Evolutionary conservation across 371 early-diverging fungal species (phyloP).

Genomic region (Phascolomyces articulosus): DNA sequence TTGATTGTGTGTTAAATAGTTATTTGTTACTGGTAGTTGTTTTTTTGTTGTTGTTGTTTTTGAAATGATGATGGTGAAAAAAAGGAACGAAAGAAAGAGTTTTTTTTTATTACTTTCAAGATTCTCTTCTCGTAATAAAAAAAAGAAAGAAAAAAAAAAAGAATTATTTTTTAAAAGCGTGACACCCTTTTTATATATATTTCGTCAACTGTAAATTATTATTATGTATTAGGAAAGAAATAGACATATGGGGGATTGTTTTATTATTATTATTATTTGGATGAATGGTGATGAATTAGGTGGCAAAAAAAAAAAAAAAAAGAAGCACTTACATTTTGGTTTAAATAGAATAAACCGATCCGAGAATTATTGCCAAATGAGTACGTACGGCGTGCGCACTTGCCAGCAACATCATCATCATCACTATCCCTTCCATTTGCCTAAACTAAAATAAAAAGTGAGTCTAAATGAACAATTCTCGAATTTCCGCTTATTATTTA

Average conservation of each 20-base stretch:
- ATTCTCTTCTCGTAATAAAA: background rate
- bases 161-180: background rate
- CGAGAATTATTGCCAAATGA: conserved; percentile 1
- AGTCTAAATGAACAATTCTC: conserved; percentile 1
- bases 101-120: too few relatives aligned
- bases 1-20: too few relatives aligned
- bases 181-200: conserved; percentile 3
- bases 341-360: conserved; percentile 1
- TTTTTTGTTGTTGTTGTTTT: background rate
- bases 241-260: background rate
- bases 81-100: conserved; percentile 5
- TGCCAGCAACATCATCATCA: background rate
- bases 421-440: background rate
- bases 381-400: background rate
- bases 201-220: conserved; percentile 9
- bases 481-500: conserved; percentile 3
- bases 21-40: background rate
- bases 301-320: conserved; percentile 4
- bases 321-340: background rate
- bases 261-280: background rate
- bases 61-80: background rate
- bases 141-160: background rate
- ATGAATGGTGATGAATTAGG: background rate
- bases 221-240: background rate
- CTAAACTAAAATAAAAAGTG: background rate